Evolutionary conservation across 2,329 filamentous ascomycete genomes (phyloP).

Genomic region (Penicillium brasilianum): DNA sequence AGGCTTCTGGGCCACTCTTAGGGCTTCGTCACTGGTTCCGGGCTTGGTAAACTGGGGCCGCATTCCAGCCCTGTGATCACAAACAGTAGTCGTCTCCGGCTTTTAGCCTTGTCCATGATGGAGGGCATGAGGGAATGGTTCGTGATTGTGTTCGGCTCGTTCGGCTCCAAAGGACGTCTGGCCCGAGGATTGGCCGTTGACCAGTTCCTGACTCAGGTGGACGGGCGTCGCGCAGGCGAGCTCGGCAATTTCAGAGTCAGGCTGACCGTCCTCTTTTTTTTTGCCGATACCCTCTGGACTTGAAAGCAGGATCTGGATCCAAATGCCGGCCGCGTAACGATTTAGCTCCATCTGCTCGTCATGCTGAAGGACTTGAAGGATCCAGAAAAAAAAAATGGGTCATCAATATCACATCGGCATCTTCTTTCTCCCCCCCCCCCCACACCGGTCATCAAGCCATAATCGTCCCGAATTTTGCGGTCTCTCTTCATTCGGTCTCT

Average conservation of each 20-base stretch:
- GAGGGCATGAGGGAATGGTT: neutral
- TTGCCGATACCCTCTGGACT: neutral
- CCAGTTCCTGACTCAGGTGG: slow-evolving; percentile 7
- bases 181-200: slow-evolving; percentile 5
- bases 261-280: slow-evolving; percentile 2
- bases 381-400: neutral
- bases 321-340: neutral
- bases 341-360: neutral
- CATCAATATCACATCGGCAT: neutral
- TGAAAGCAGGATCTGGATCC: neutral
- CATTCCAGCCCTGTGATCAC: slow-evolving; percentile 2
- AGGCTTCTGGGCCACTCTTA: neutral
- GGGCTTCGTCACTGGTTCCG: slow-evolving; percentile 1
- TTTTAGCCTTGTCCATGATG: slow-evolving; percentile 2
- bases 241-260: slow-evolving; percentile 19
- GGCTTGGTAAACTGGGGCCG: neutral
- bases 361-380: neutral
- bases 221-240: slow-evolving; percentile 2
- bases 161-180: slow-evolving; percentile 3
- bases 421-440: neutral
- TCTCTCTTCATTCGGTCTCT: neutral
- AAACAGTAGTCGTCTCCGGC: slow-evolving; percentile 3
- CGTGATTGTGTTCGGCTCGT: neutral
- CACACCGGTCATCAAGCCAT: neutral
- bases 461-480: neutral